A percentile compares a stretch with the other conserved stretches of the same genome.
phyloP scores from a whole-genome alignment of 768 basidiomycete genomes.

The Suillus cothurnatus region DNA sequence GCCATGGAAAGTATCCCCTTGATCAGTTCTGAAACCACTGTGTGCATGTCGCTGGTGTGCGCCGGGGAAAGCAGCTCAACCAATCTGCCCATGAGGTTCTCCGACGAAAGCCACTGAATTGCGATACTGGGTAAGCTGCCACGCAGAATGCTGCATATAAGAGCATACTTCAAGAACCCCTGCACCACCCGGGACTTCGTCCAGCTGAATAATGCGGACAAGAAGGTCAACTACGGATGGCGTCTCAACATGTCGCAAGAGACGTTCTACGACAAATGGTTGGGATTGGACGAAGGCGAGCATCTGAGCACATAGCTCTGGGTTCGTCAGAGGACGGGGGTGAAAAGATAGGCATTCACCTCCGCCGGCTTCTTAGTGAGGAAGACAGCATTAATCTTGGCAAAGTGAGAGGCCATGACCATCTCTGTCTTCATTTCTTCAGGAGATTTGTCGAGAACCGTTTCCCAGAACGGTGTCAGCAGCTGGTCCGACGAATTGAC shows the following conservation, averaged over 20 bases:
- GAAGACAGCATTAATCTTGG: slow-evolving; percentile 90
- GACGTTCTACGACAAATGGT: slow-evolving; percentile 76
- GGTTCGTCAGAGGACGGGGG: slow-evolving; percentile 19
- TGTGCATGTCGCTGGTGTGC: slow-evolving; percentile 75
- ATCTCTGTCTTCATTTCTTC: slow-evolving; percentile 89
- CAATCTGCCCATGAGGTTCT: slow-evolving; percentile 80
- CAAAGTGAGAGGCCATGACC: slow-evolving; percentile 89
- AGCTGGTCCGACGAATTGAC: slow-evolving; percentile 70
- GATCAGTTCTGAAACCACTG: slow-evolving; percentile 86
- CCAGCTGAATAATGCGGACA: slow-evolving; percentile 85
- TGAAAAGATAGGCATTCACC: slow-evolving; percentile 50
- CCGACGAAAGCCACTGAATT: slow-evolving; percentile 82
- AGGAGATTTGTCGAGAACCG: slow-evolving; percentile 73
- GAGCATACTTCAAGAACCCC: slow-evolving; percentile 86
- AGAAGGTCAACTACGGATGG: slow-evolving; percentile 92
- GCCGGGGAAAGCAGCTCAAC: slow-evolving; percentile 82
- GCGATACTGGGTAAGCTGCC: slow-evolving; percentile 30
- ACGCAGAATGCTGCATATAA: slow-evolving; percentile 31
- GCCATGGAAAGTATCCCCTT: slow-evolving; percentile 95
- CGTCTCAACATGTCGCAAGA: slow-evolving; percentile 84
- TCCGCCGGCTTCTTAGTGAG: slow-evolving; percentile 87
- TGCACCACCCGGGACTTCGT: slow-evolving; percentile 78
- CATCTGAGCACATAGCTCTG: slow-evolving; percentile 61
- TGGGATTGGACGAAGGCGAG: slow-evolving; percentile 87
- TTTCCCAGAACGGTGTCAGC: slow-evolving; percentile 90